Conservation (phyloP, 768 basidiomycete genomes). For the Boletus bicolor region DNA sequence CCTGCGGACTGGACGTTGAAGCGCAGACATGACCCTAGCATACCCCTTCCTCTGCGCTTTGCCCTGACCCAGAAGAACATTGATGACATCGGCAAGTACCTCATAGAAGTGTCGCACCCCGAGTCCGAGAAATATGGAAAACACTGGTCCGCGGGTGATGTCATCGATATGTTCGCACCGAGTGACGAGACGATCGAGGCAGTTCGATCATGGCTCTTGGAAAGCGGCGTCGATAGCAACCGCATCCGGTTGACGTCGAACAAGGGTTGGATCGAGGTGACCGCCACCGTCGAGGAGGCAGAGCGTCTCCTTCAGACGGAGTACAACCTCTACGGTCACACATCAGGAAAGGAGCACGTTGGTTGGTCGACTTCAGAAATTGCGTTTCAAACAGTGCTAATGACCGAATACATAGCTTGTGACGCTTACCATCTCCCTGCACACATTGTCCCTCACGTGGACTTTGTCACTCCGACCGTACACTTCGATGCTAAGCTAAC, state of each 20-base stretch:
- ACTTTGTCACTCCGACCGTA: constrained; percentile 33
- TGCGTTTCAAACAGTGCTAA: neutral
- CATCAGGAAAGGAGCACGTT: constrained; percentile 25
- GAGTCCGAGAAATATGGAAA: constrained; percentile 31
- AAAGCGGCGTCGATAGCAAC: constrained; percentile 22
- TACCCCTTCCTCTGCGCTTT: constrained; percentile 28
- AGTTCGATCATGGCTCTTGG: constrained; percentile 29
- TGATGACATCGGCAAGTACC: constrained; percentile 23
- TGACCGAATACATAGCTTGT: constrained; percentile 23
- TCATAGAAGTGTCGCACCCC: constrained; percentile 35
- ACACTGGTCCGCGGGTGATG: constrained; percentile 30
- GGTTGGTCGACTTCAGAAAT: constrained; percentile 19
- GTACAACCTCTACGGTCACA: constrained; percentile 33
- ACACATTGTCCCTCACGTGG: constrained; percentile 31
- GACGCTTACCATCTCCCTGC: constrained; percentile 33
- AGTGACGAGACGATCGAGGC: constrained; percentile 22
- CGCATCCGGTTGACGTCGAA: constrained; percentile 21
- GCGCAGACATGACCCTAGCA: constrained; percentile 35
- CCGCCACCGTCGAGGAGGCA: constrained; percentile 31
- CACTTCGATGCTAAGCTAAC: constrained; percentile 30
- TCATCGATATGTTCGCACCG: constrained; percentile 30
- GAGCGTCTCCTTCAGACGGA: constrained; percentile 33
- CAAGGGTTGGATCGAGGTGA: constrained; percentile 28
- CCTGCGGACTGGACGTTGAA: constrained; percentile 38
- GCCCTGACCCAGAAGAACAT: constrained; percentile 34